Percentiles rank a stretch among this genome's conserved stretches.
These are phyloP conservation scores for Ophiorrhiza pumila DNA, from an alignment of 257 asterid genomes.

Conservation along the genomic window DNA sequence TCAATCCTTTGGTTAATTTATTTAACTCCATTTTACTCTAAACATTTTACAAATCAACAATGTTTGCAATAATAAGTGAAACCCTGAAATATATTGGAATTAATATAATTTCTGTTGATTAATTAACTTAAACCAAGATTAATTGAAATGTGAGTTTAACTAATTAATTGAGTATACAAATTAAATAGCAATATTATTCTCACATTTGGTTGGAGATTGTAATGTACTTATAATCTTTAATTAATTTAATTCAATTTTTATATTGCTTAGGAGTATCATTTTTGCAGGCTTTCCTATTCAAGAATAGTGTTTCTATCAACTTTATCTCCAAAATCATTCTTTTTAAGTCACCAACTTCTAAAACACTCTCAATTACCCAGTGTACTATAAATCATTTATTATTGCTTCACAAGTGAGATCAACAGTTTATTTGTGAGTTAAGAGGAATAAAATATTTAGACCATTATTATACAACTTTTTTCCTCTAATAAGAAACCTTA, in stretches of 20 bases:
- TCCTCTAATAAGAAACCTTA: conserved; percentile 34
- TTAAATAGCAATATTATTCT: no score
- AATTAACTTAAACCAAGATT: no score
- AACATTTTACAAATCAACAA: not conserved
- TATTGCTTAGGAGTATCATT: not conserved
- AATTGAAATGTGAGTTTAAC: no score
- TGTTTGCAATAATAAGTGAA: no score
- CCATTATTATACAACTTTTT: conserved; percentile 20
- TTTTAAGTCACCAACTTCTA: not conserved
- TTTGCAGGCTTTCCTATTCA: conserved; percentile 20
- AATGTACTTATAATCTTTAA: not conserved
- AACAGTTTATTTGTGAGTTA: conserved; percentile 11
- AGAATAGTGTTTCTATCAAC: conserved; percentile 18
- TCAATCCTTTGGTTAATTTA: no score
- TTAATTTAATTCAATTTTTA: no score
- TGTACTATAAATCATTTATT: conserved; percentile 4
- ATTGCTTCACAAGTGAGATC: conserved; percentile 21
- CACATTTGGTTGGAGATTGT: not conserved
- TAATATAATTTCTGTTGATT: no score
- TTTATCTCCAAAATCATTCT: conserved; percentile 16
- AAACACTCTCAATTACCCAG: not conserved
- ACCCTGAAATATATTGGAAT: no score
- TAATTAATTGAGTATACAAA: no score
- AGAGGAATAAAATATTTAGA: conserved; percentile 21
- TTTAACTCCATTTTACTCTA: not conserved